phyloP scores from a whole-genome alignment of 2,329 filamentous ascomycete genomes.

The Ophiostoma sp. region DNA sequence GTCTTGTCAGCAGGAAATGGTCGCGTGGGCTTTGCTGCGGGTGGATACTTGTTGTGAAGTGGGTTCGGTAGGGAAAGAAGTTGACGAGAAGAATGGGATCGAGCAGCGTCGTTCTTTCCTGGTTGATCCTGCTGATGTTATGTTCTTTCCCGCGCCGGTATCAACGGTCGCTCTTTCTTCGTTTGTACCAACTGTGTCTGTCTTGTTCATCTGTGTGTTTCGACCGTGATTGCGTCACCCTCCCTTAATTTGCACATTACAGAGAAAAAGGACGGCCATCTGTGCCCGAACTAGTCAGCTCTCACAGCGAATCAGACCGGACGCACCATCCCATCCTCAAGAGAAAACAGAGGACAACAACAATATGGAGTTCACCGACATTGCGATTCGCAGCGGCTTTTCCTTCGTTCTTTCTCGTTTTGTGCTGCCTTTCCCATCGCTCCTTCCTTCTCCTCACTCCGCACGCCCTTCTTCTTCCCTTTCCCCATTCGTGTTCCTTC shows the following conservation, averaged over 20 bases:
- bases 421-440: not conserved
- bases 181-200: not conserved
- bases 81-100: not conserved
- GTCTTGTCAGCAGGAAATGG: not conserved
- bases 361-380: not conserved
- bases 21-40: slow-evolving; percentile 4
- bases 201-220: no score
- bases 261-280: no score
- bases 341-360: no score
- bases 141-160: not conserved
- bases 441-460: slow-evolving; percentile 3
- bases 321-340: no score
- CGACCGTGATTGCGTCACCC: no score
- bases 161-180: not conserved
- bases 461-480: not conserved
- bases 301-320: no score
- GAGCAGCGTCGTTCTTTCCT: not conserved
- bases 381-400: slow-evolving; percentile 2
- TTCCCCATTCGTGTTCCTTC: not conserved
- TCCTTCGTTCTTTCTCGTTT: not conserved
- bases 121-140: no score
- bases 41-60: not conserved
- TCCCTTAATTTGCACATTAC: no score
- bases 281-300: no score
- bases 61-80: not conserved